Percentiles rank a stretch among this genome's conserved stretches.
These are phyloP conservation scores for Suhomyces wounanorum DNA, from an alignment of 1,139 yeast genomes.

Conservation along the genomic window DNA sequence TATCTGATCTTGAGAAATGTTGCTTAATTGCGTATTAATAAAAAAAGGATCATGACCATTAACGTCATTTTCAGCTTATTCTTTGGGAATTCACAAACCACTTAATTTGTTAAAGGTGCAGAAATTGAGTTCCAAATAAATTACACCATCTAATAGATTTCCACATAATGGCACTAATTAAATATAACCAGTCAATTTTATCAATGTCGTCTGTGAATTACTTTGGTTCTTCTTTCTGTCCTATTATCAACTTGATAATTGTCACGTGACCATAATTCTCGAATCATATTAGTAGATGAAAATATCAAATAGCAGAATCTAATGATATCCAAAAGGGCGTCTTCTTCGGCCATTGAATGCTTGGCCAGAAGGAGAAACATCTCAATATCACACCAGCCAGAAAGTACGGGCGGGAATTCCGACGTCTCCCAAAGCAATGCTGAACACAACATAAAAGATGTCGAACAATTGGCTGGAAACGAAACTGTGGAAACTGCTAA, in stretches of 20 bases:
- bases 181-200: no score
- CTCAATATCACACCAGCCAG: constrained; percentile 10
- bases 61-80: no score
- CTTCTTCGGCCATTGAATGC: constrained; percentile 1
- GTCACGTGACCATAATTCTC: neutral
- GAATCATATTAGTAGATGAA: neutral
- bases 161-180: no score
- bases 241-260: neutral
- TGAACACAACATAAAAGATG: constrained; percentile 15
- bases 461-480: constrained; percentile 12
- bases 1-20: no score
- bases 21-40: no score
- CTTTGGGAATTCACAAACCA: no score
- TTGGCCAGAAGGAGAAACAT: constrained; percentile 4
- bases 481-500: constrained; percentile 19
- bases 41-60: no score
- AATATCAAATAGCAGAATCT: neutral
- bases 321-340: constrained; percentile 5
- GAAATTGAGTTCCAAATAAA: no score
- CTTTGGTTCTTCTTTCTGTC: neutral
- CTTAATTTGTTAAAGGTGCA: no score
- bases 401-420: constrained; percentile 8
- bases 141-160: no score
- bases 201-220: no score
- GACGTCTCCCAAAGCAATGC: constrained; percentile 16